Evolutionary conservation across 1,284 basidiomycete genomes (phyloP), one percentile per base, ranked within the genome.

Genomic region (Psilocybe mexicana): DNA sequence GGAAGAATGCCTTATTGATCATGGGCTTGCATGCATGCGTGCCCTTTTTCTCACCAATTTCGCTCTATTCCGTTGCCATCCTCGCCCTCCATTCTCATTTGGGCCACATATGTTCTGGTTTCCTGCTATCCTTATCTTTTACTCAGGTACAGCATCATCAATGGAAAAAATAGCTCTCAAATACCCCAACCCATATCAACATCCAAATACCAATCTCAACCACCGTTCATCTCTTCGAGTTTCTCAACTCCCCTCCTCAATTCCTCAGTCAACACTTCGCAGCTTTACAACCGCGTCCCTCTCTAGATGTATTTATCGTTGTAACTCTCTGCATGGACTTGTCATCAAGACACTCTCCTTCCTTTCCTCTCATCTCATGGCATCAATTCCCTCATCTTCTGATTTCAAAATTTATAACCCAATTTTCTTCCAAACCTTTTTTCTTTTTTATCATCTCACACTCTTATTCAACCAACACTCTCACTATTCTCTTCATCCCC

Each of bases 1-100:
- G 66, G 76, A 28, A 80, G 84, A 51, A 78, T 83, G 77, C 70
- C 74, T 35, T 76, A 75, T 64, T 75, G 63, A 67, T 43, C 43
- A 46, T 47, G 14, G 49, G 40, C 14, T 51, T 42, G 49, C 26
- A 36, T 33, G 23, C 40, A 25, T 51, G 7, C 10, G 49, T 28
- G 24, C 40, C 49, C 6, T 35, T 36, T 23, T 48, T 38, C 4
- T 24, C 33, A 33, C 23, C 8, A 18, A 30, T 28, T 35, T 25
- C 28, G n/a, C 14, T 48, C 46, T 42, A 12, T 44, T 28, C 11
- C 52, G 42, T 14, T 38, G 24, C n/a, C 26, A n/a, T 54, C 18
- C 18, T 18, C 18, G 18, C 18, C 18, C 8, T 14, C 36, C 14
- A 11, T 35, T 53, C 45, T 33, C 25, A 28, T 38, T 58, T 48